Conservation (phyloP, 306 rosid genomes). For the Castanopsis chinensis region DNA sequence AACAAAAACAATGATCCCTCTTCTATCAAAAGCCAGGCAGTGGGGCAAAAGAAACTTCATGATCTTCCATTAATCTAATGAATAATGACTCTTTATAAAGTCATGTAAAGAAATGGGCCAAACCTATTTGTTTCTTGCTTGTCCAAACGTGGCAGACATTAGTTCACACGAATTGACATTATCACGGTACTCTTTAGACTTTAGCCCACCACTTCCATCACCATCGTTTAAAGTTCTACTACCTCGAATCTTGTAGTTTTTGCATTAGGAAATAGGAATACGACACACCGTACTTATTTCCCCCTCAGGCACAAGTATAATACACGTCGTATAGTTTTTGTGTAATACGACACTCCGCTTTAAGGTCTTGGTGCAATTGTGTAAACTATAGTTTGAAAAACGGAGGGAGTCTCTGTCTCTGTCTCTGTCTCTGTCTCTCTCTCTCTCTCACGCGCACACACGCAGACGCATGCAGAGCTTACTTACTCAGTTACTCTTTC, state of each 20-base stretch:
- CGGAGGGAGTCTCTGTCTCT: background rate
- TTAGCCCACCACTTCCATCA: background rate
- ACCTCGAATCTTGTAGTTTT: background rate
- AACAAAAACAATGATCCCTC: too few relatives aligned
- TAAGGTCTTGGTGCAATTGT: too few relatives aligned
- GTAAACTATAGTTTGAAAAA: background rate
- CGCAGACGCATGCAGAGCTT: background rate
- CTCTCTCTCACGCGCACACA: background rate
- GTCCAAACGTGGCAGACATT: background rate
- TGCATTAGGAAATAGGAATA: background rate
- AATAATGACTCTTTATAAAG: background rate
- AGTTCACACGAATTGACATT: background rate
- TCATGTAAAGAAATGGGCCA: background rate
- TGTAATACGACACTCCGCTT: background rate
- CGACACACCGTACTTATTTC: background rate
- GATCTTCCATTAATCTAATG: background rate
- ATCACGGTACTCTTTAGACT: background rate
- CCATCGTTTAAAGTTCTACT: too few relatives aligned
- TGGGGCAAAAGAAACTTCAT: background rate
- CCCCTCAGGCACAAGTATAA: background rate
- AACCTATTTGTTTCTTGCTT: background rate
- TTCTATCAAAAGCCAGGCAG: background rate
- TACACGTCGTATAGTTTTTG: background rate
- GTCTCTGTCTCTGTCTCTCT: background rate
- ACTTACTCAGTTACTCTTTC: background rate